Evolutionary conservation across 2,329 filamentous ascomycete genomes (phyloP), one percentile per base, ranked within the genome.

Genomic region (Trichoderma arundinaceum): DNA sequence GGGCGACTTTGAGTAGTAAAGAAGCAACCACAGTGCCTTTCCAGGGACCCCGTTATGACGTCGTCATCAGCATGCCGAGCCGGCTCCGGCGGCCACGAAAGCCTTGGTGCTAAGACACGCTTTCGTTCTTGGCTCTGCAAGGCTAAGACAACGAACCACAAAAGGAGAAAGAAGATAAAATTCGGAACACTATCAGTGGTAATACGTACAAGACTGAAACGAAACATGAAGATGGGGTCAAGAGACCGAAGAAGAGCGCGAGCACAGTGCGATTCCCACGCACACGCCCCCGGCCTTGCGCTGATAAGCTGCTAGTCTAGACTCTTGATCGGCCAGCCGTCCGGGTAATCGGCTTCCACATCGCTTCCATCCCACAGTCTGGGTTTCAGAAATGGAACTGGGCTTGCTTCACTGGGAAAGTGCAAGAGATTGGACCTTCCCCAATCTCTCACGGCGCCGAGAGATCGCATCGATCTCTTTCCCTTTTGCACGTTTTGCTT

Each of bases 31-130:
- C 43, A 28, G 43, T 60, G 57, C 33, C 28, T 39, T 22, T 35
- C 33, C 1, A 17, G 19, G 35, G 19, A 39, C 51, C 53, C 63
- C 63, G 63, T 67, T 52, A 69, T 69, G 68, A 68, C 63, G 69
- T 71, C 68, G 61, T 46, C 49, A 46, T 41, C 52, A 57, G 44
- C 53, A 67, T 59, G 68, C 69, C 67, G 69, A 68, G 68, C 68
- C 69, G 68, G 69, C 68, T 68, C 66, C 69, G 65, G 67, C 68
- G 69, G 69, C 63, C 44, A 46, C 53, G 13, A 46, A 46, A 22
- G 44, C n/a, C 46, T 52, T 28, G 49, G 19, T 60, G 57, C 57
- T 41, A 35, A 60, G 57, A 60, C 57, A 49, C 44, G 44, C 32
- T 49, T 60, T 44, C 57, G 57, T 33, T 54, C 54, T 56, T 60